Percentiles rank a stretch among this genome's conserved stretches.
Conservation (phyloP, 495 filamentous ascomycete species). For the Tuber microsphaerosporum region DNA sequence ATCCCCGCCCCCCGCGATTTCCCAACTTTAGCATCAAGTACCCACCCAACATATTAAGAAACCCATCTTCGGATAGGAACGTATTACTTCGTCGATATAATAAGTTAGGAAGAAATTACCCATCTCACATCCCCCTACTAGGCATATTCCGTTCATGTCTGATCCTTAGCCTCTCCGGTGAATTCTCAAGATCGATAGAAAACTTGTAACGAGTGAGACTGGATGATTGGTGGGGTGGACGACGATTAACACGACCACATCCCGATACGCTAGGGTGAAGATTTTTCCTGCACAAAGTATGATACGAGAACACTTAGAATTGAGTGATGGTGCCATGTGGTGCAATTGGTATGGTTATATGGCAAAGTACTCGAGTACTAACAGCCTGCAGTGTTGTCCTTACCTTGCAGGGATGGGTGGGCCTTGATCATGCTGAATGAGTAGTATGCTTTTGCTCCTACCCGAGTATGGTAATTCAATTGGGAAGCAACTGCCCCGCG, state of each 20-base stretch:
- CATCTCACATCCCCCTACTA: background rate
- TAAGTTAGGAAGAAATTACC: background rate
- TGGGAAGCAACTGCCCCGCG: background rate
- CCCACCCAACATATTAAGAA: background rate
- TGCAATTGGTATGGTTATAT: background rate
- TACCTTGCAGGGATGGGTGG: background rate
- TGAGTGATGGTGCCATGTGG: constrained; percentile 1
- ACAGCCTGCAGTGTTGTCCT: background rate
- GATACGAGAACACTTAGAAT: background rate
- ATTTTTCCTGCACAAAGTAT: background rate
- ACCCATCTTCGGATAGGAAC: background rate
- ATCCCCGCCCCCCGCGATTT: background rate
- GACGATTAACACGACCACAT: background rate
- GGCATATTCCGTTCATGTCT: background rate
- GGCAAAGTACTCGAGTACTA: background rate
- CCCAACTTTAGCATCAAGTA: background rate
- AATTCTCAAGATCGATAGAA: background rate
- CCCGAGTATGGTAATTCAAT: background rate
- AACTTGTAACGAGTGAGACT: background rate
- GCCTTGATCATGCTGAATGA: background rate
- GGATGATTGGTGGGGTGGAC: background rate
- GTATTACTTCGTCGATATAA: background rate
- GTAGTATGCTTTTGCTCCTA: background rate
- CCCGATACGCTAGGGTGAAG: background rate
- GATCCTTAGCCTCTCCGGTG: background rate